phyloP scores from a whole-genome alignment of 2,329 filamentous ascomycete species.

The Didymella keratinophila region DNA sequence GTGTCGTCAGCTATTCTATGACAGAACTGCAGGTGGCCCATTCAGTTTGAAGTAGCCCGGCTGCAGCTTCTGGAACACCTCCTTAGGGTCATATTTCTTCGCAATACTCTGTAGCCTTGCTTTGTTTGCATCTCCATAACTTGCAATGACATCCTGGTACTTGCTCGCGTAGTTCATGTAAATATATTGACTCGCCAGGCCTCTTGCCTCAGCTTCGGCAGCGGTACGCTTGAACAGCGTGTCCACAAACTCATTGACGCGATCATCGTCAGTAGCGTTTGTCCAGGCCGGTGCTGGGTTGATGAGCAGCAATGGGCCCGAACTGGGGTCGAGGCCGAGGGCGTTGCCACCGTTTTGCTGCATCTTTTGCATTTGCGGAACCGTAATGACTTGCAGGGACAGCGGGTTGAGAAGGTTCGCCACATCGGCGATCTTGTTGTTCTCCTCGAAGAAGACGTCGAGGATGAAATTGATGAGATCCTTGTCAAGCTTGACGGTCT shows the following conservation, averaged over 20 bases:
- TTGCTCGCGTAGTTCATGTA: slow-evolving; percentile 60
- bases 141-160: slow-evolving; percentile 54
- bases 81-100: slow-evolving; percentile 52
- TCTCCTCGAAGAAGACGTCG: slow-evolving; percentile 21
- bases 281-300: slow-evolving; percentile 31
- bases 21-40: slow-evolving; percentile 1
- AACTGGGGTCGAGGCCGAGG: slow-evolving; percentile 26
- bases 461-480: slow-evolving; percentile 23
- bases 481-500: slow-evolving; percentile 23
- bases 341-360: slow-evolving; percentile 29
- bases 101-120: slow-evolving; percentile 46
- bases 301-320: slow-evolving; percentile 32
- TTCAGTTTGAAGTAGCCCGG: slow-evolving; percentile 57
- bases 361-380: slow-evolving; percentile 32
- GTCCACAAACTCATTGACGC: slow-evolving; percentile 17
- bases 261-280: slow-evolving; percentile 25
- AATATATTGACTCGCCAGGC: slow-evolving; percentile 40
- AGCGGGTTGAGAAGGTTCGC: slow-evolving; percentile 3
- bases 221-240: slow-evolving; percentile 19
- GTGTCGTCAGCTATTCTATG: neutral
- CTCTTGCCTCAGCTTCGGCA: slow-evolving; percentile 13
- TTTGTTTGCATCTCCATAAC: slow-evolving; percentile 53
- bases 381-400: slow-evolving; percentile 21
- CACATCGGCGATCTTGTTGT: slow-evolving; percentile 2
- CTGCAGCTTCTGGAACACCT: slow-evolving; percentile 53